Conservation (phyloP, 331 rosid species). For the Spiraea crenata region DNA sequence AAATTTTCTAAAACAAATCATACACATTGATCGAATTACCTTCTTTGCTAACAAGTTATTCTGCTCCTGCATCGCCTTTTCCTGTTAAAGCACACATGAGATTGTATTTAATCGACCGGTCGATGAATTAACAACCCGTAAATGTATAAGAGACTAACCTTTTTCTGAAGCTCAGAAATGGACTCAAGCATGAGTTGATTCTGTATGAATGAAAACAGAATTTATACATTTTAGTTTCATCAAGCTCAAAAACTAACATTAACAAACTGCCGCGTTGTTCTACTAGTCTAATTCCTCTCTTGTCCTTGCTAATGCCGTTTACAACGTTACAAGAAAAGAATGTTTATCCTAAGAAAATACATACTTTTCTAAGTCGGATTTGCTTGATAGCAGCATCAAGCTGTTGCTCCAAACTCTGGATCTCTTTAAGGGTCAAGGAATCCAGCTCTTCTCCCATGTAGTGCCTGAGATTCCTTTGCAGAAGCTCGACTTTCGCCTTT, state of each 20-base stretch:
- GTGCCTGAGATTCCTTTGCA: constrained; percentile 68
- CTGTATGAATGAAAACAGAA: constrained; percentile 35
- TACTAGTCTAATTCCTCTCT: too few species aligned
- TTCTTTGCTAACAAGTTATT: constrained; percentile 61
- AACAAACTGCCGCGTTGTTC: too few species aligned
- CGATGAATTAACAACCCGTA: too few species aligned
- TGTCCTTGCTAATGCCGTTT: too few species aligned
- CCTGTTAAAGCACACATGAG: constrained; percentile 34
- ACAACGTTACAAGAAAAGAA: too few species aligned
- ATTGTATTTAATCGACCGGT: background rate
- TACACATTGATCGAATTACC: constrained; percentile 33
- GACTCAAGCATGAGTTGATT: constrained; percentile 69
- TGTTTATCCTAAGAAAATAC: too few species aligned
- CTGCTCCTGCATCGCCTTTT: constrained; percentile 56
- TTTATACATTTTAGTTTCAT: background rate
- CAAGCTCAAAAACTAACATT: background rate
- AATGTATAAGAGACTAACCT: constrained; percentile 32
- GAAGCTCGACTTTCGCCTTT: constrained; percentile 58
- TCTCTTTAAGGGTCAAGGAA: constrained; percentile 63
- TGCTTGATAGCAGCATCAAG: constrained; percentile 66
- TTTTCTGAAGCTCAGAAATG: constrained; percentile 73
- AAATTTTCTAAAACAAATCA: too few species aligned
- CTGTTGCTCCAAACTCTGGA: constrained; percentile 77
- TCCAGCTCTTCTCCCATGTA: constrained; percentile 83
- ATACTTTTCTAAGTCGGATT: constrained; percentile 66